Conservation (phyloP, 2,329 filamentous ascomycete species). For the Cercospora janseana region DNA sequence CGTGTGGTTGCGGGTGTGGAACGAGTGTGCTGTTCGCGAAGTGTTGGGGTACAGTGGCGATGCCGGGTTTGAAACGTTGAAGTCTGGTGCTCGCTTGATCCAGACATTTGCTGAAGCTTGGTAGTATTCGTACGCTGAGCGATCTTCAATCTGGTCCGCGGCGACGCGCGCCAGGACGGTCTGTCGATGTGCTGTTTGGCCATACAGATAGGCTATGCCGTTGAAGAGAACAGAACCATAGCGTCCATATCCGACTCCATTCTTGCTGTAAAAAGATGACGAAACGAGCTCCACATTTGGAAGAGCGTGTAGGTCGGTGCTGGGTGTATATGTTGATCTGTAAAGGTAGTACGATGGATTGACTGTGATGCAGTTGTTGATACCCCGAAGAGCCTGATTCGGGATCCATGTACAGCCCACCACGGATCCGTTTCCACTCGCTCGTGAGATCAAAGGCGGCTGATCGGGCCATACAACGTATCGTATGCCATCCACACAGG, state of each 20-base stretch:
- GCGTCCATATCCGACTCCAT: conserved; percentile 25
- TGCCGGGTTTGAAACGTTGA: conserved; percentile 15
- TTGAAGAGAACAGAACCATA: conserved; percentile 26
- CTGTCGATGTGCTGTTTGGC: conserved; percentile 16
- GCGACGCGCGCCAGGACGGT: conserved; percentile 27
- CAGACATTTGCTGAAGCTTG: conserved; percentile 19
- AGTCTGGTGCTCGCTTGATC: conserved; percentile 20
- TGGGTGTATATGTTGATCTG: conserved; percentile 20
- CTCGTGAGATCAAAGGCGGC: conserved; percentile 22
- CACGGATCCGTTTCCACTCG: conserved; percentile 13
- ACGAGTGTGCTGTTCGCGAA: background rate
- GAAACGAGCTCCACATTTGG: conserved; percentile 21
- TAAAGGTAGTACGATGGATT: conserved; percentile 24
- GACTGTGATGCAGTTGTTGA: conserved; percentile 18
- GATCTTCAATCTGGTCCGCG: conserved; percentile 22
- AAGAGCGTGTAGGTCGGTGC: conserved; percentile 17
- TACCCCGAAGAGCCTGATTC: conserved; percentile 18
- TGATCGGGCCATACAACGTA: conserved; percentile 29
- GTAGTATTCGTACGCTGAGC: conserved; percentile 27
- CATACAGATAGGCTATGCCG: conserved; percentile 29
- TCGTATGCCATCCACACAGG: conserved; percentile 26
- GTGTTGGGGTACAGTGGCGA: background rate
- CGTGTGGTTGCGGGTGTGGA: background rate
- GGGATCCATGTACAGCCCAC: conserved; percentile 29
- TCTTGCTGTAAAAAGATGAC: conserved; percentile 21